Evolutionary conservation across 192 early-diverging fungal species (phyloP).

Genomic region (Gryganskiella cystojenkinii): DNA sequence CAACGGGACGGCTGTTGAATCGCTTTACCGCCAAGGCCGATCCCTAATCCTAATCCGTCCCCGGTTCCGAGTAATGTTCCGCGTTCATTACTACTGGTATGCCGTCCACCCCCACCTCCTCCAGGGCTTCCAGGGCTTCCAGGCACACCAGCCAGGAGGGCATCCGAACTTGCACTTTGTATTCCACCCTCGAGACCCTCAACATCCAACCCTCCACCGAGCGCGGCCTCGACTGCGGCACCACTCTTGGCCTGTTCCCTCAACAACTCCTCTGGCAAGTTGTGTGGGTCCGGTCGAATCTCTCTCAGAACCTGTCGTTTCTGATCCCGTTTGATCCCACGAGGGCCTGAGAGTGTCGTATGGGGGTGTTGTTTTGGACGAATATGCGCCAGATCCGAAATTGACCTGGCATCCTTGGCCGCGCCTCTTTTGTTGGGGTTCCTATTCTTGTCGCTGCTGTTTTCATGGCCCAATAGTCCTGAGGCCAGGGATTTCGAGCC

Average conservation of each 20-base stretch:
- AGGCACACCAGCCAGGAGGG: neutral
- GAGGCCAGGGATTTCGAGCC: conserved; percentile 7
- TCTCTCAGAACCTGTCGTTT: conserved; percentile 29
- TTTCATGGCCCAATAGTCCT: neutral
- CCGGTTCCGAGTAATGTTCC: conserved; percentile 42
- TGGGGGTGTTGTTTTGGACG: conserved; percentile 38
- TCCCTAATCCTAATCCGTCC: conserved; percentile 37
- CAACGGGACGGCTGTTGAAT: conserved; percentile 18
- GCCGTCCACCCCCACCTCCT: neutral
- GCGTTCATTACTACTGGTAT: conserved; percentile 5
- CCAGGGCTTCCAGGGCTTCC: neutral
- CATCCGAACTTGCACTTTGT: neutral
- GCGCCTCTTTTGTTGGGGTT: neutral
- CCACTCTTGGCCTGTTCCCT: conserved; percentile 42
- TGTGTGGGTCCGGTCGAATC: conserved; percentile 43
- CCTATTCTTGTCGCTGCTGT: conserved; percentile 1
- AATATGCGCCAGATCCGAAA: conserved; percentile 30
- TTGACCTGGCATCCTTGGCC: neutral
- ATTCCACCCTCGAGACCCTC: neutral
- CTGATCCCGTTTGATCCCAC: conserved; percentile 37
- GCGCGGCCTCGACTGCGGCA: conserved; percentile 23
- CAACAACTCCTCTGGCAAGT: conserved; percentile 45
- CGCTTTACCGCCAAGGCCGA: conserved; percentile 38
- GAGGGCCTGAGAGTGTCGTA: conserved; percentile 28
- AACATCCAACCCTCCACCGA: neutral